A percentile compares a stretch with the other conserved stretches of the same genome.
Evolutionary conservation across 2,329 filamentous ascomycete species (phyloP).

Genomic region (Diaporthe citri): DNA sequence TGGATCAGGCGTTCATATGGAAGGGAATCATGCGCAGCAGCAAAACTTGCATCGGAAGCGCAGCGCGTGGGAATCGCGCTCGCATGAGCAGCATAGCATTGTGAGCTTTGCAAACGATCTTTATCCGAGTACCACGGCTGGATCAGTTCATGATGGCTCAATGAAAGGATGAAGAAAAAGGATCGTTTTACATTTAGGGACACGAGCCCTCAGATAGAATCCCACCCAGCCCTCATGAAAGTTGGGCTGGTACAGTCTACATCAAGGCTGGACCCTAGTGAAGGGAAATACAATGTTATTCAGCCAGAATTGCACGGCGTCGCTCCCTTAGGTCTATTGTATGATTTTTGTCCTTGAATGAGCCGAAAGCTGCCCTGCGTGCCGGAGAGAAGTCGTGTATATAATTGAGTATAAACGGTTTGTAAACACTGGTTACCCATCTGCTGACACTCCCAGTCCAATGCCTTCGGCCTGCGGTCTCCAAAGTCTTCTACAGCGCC

Average conservation of each 20-base stretch:
- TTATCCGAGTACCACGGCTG: conserved; percentile 11
- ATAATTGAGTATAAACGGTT: not conserved
- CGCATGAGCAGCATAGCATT: conserved; percentile 18
- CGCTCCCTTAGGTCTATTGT: no score
- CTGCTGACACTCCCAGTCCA: not conserved
- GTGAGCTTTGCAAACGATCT: conserved; percentile 9
- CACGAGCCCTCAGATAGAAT: conserved; percentile 17
- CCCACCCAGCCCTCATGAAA: not conserved
- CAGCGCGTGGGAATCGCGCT: not conserved
- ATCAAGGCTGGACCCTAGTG: not conserved
- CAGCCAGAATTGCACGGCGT: not conserved
- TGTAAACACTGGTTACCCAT: not conserved
- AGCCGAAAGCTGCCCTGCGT: not conserved
- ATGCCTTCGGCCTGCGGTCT: not conserved
- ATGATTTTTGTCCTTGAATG: not conserved
- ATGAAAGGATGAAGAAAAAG: conserved; percentile 14
- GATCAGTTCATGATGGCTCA: conserved; percentile 10
- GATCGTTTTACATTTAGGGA: not conserved
- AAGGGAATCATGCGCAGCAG: conserved; percentile 8
- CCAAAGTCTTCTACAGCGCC: not conserved
- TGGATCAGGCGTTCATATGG: conserved; percentile 14
- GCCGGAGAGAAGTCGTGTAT: not conserved
- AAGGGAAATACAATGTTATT: conserved; percentile 1
- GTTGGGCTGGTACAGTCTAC: conserved; percentile 6
- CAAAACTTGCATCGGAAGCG: conserved; percentile 16